Percentiles rank a stretch among this genome's conserved stretches.
Evolutionary conservation across 1,284 basidiomycete genomes (phyloP).

Genomic region (Lignosus rhinocerotis): DNA sequence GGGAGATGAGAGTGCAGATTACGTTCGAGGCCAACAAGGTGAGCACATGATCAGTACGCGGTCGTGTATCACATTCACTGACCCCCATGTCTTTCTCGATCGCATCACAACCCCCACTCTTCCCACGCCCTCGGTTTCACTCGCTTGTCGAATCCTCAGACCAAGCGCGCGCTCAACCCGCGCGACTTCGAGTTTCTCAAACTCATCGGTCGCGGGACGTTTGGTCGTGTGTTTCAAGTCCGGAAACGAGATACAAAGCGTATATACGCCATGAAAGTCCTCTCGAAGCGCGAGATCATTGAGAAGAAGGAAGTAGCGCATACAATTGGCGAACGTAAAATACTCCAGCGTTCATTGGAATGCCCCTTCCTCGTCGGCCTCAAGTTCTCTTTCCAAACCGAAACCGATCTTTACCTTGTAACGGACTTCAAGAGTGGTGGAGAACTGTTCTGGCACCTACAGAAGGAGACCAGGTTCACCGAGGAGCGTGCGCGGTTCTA

Average conservation of each 20-base stretch:
- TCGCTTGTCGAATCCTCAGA: conserved; percentile 43
- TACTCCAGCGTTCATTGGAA: conserved; percentile 91
- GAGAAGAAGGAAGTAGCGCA: conserved; percentile 99
- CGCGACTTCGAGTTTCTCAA: conserved; percentile 99
- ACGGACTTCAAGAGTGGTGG: conserved; percentile 99
- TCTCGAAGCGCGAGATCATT: conserved; percentile 98
- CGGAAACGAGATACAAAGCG: conserved; percentile 97
- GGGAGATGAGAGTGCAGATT: conserved; percentile 94
- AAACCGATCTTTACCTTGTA: conserved; percentile 93
- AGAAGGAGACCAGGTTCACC: conserved; percentile 89
- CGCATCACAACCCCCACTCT: conserved; percentile 5
- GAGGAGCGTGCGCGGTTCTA: conserved; percentile 96
- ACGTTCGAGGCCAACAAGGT: conserved; percentile 92
- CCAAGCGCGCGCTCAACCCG: conserved; percentile 80
- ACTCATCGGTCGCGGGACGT: conserved; percentile 97
- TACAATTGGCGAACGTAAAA: conserved; percentile 99
- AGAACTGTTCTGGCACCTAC: conserved; percentile 97
- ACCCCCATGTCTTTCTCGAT: conserved; percentile 5
- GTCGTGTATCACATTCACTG: conserved; percentile 18
- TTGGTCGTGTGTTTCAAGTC: conserved; percentile 99
- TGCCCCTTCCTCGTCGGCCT: conserved; percentile 98
- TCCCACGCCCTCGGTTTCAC: not conserved
- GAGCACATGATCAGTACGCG: conserved; percentile 34
- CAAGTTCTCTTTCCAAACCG: conserved; percentile 99
- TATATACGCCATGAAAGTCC: conserved; percentile 99